Evolutionary conservation across 352 stramenopile genomes (phyloP).

Genomic region (Phytopythium montanum): DNA sequence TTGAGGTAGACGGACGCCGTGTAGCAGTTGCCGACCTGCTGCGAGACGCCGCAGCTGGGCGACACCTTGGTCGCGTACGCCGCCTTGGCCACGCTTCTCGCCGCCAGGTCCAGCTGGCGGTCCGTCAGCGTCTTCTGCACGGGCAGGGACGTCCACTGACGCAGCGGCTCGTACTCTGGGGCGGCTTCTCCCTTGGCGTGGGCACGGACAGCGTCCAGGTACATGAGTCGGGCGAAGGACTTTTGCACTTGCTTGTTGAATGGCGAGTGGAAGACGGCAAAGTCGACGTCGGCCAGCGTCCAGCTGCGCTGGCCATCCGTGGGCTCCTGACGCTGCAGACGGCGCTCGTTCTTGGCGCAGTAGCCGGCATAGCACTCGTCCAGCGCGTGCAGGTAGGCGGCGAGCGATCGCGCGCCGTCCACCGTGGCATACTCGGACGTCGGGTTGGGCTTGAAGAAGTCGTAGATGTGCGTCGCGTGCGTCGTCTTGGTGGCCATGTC

Average conservation of each 20-base stretch:
- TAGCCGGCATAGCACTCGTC: slow-evolving; percentile 95
- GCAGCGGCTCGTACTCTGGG: slow-evolving; percentile 20
- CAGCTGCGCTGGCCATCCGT: slow-evolving; percentile 32
- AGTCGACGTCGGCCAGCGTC: slow-evolving; percentile 81
- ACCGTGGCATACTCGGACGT: slow-evolving; percentile 94
- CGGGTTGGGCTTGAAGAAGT: slow-evolving; percentile 97
- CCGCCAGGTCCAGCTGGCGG: slow-evolving; percentile 83
- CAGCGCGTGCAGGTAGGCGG: slow-evolving; percentile 94
- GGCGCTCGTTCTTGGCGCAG: slow-evolving; percentile 69
- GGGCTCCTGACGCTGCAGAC: slow-evolving; percentile 4
- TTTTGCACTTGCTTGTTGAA: slow-evolving; percentile 99
- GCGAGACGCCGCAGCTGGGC: slow-evolving; percentile 84
- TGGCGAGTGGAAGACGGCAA: slow-evolving; percentile 96
- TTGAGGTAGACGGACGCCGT: slow-evolving; percentile 96
- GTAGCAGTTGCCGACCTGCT: slow-evolving; percentile 96
- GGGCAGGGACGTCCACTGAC: slow-evolving; percentile 69
- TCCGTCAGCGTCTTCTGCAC: slow-evolving; percentile 93
- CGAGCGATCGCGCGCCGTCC: slow-evolving; percentile 92
- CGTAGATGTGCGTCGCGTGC: slow-evolving; percentile 93
- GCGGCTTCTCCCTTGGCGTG: slow-evolving; percentile 13
- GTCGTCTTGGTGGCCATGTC: slow-evolving; percentile 88
- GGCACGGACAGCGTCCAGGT: slow-evolving; percentile 47
- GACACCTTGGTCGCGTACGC: slow-evolving; percentile 78
- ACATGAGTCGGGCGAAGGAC: slow-evolving; percentile 85
- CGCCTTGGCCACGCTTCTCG: slow-evolving; percentile 75